Base-by-base conservation (phyloP, 1,139 yeast species). In the Hyphopichia fennica region DNA sequence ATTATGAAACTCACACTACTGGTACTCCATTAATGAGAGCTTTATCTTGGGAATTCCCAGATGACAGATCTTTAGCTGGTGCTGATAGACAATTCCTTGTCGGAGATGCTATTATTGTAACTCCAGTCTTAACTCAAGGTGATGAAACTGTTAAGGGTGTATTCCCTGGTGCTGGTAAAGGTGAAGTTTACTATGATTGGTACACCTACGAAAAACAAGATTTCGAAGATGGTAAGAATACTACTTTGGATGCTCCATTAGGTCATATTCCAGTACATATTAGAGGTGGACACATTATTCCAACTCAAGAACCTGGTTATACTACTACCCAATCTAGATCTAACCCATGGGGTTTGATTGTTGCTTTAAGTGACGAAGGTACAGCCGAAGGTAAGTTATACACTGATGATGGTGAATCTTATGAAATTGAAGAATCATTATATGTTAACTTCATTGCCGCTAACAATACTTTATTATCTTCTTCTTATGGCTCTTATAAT, bases 171-270 rank as follows among this genome's bases (percentile, higher is more conserved):
- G 47, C 52, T n/a, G 43, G 45, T 9, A 37, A 27, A 17, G 45
- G 44, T 35, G 62, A 57, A 20, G 53, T 57, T 6, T 65, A 66
- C 57, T 65, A 62, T 42, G 69, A 65, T 47, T 65, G 65, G 65
- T 65, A 65, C 52, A 59, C 65, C 10, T 52, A 54, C 22, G 50
- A 50, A 36, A 41, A 47, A 23, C 56, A 52, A 30, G 47, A 57
- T 40, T 54, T 56, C 40, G 44, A 51, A 8, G 52, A 48, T 14
- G 60, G 59, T 11, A 48, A 46, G 34, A 59, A 61, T 38, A 52
- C 48, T 35, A 54, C 62, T 22, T 48, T 55, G 39, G 47, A 41
- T 17, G 60, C 62, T 11, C 62, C 62, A 34, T 50, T 57, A 39
- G 60, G 60, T 18, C 57, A 53, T 39, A 56, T 56, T 36, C 60